phyloP scores from a whole-genome alignment of 331 rosid genomes.

The Ulmus americana region DNA sequence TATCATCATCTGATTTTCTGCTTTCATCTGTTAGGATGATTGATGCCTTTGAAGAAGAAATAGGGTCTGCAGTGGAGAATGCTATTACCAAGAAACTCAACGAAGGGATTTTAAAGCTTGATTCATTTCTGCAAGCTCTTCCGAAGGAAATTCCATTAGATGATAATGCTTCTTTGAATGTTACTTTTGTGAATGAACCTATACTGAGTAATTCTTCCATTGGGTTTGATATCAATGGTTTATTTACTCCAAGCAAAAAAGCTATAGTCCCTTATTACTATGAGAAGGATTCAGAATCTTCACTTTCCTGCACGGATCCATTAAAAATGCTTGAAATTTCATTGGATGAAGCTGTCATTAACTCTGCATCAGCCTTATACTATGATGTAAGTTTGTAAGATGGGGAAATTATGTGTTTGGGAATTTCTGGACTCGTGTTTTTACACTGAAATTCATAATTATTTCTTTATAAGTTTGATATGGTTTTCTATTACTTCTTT shows the following conservation, averaged over 20 bases:
- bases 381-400: constrained; percentile 74
- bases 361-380: constrained; percentile 62
- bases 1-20: not conserved
- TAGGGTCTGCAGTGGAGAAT: constrained; percentile 61
- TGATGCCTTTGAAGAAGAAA: constrained; percentile 72
- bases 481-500: constrained; percentile 9
- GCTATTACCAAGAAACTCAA: constrained; percentile 59
- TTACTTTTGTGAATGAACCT: constrained; percentile 58
- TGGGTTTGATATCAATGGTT: constrained; percentile 72
- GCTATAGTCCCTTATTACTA: constrained; percentile 20
- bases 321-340: constrained; percentile 82
- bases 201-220: constrained; percentile 54
- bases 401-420: not conserved
- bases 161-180: constrained; percentile 59
- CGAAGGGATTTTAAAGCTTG: constrained; percentile 66
- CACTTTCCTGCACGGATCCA: constrained; percentile 44
- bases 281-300: constrained; percentile 32
- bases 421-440: constrained; percentile 1
- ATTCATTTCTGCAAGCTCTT: constrained; percentile 52
- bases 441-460: not conserved
- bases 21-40: constrained; percentile 50
- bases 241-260: constrained; percentile 42
- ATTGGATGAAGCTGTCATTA: constrained; percentile 75
- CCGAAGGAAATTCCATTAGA: constrained; percentile 71
- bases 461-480: not conserved